Evolutionary conservation across 768 basidiomycete genomes (phyloP).

Genomic region (Podaxis sp.): DNA sequence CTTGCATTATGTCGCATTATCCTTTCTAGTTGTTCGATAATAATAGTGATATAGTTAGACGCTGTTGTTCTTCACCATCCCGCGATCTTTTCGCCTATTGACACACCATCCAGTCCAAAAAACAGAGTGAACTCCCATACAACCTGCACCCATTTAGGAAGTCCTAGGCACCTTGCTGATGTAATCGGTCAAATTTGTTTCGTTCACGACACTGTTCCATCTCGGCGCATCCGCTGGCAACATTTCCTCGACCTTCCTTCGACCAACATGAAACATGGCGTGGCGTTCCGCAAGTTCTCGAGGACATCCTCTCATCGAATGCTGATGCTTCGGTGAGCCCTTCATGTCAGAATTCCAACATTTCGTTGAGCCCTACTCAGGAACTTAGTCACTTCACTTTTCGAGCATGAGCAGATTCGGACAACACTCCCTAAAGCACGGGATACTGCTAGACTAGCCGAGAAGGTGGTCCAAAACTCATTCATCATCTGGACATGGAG

Average conservation of each 20-base stretch:
- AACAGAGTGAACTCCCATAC: too few species aligned
- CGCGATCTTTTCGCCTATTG: too few species aligned
- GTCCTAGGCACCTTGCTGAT: neutral
- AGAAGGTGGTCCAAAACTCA: constrained; percentile 56
- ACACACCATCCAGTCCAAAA: too few species aligned
- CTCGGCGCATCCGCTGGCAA: neutral
- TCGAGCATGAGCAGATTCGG: constrained; percentile 93
- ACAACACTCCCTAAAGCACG: constrained; percentile 95
- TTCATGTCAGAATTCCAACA: neutral
- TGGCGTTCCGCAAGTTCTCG: constrained; percentile 88
- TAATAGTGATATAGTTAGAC: neutral
- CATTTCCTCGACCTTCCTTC: neutral
- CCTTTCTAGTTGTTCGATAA: neutral
- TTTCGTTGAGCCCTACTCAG: constrained; percentile 34
- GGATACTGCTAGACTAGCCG: constrained; percentile 86
- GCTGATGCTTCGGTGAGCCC: constrained; percentile 81
- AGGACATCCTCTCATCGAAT: constrained; percentile 89
- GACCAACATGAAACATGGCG: constrained; percentile 83
- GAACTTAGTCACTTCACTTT: constrained; percentile 89
- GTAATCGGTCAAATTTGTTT: constrained; percentile 8
- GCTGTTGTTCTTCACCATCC: neutral
- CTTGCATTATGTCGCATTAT: neutral
- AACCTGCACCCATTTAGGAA: too few species aligned
- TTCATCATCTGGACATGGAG: neutral
- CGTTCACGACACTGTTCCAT: neutral